phyloP scores from a whole-genome alignment of 352 stramenopile species.

The Globisporangium takayamanum region DNA sequence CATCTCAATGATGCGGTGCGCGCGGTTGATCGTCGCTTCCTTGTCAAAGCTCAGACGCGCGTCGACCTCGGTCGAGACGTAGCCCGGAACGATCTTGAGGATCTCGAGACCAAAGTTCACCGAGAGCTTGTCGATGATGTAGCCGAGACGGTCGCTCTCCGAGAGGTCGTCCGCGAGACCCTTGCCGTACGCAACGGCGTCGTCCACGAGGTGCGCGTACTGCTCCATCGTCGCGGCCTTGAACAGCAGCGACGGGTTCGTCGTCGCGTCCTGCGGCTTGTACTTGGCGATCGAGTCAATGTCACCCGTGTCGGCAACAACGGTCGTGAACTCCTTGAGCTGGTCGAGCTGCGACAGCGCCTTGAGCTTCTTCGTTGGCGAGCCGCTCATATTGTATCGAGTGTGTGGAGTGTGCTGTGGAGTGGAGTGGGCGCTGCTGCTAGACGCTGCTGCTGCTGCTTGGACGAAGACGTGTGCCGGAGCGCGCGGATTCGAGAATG shows the following conservation, averaged over 20 bases:
- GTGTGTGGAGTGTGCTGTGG: not conserved
- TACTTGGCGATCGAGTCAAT: constrained; percentile 88
- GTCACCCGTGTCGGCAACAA: constrained; percentile 98
- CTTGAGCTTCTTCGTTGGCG: constrained; percentile 73
- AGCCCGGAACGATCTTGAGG: constrained; percentile 94
- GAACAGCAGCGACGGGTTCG: constrained; percentile 98
- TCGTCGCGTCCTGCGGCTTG: constrained; percentile 97
- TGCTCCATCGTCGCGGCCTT: constrained; percentile 95
- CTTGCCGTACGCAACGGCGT: constrained; percentile 93
- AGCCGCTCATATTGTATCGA: constrained; percentile 44
- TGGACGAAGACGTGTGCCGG: constrained; percentile 24
- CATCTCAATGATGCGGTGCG: constrained; percentile 94
- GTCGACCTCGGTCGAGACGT: constrained; percentile 99
- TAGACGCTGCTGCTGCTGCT: not conserved
- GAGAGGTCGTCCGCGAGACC: constrained; percentile 47
- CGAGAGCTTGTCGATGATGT: constrained; percentile 97
- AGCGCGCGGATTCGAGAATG: constrained; percentile 72
- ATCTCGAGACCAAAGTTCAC: constrained; percentile 98
- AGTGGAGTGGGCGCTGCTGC: too few relatives aligned
- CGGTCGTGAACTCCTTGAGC: constrained; percentile 95
- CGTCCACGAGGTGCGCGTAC: constrained; percentile 94
- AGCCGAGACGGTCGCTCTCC: constrained; percentile 81
- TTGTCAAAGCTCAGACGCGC: constrained; percentile 96
- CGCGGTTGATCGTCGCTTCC: constrained; percentile 88
- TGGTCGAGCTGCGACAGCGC: constrained; percentile 88